Evolutionary conservation across 2,329 filamentous ascomycete species (phyloP).

Genomic region (Xylaria sp.): DNA sequence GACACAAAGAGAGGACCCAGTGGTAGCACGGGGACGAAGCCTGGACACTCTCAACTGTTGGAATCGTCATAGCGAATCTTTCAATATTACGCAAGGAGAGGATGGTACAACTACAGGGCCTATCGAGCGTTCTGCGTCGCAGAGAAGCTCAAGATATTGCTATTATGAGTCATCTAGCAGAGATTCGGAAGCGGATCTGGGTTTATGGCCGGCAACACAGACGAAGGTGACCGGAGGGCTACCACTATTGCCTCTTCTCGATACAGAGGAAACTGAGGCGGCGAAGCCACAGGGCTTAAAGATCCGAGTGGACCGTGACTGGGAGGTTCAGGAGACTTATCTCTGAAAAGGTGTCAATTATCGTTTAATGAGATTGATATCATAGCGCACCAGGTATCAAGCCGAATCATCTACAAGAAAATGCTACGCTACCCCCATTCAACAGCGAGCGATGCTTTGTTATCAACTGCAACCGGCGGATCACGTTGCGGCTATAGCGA

Average conservation of each 20-base stretch:
- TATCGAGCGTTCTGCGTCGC: not conserved
- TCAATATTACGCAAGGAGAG: not conserved
- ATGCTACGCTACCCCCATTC: too few relatives aligned
- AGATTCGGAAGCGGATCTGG: not conserved
- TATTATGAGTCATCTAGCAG: not conserved
- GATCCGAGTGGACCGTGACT: constrained; percentile 15
- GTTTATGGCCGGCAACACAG: constrained; percentile 6
- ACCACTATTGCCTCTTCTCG: not conserved
- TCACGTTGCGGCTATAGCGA: too few relatives aligned
- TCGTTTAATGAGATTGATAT: not conserved
- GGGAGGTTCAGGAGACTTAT: constrained; percentile 2
- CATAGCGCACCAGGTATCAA: too few relatives aligned
- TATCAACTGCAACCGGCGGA: too few relatives aligned
- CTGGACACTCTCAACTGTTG: not conserved
- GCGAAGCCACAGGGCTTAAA: not conserved
- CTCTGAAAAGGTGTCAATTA: not conserved
- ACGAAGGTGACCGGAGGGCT: constrained; percentile 11
- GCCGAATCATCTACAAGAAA: too few relatives aligned
- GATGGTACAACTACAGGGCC: not conserved
- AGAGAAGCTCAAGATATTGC: constrained; percentile 3
- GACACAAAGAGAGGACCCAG: not conserved
- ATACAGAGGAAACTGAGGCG: not conserved
- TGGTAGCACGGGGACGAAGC: not conserved
- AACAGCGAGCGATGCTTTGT: too few relatives aligned
- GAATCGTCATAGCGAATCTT: not conserved